Base-by-base conservation (phyloP, 2,329 filamentous ascomycete genomes). In the Neocatenulostroma microsporum region DNA sequence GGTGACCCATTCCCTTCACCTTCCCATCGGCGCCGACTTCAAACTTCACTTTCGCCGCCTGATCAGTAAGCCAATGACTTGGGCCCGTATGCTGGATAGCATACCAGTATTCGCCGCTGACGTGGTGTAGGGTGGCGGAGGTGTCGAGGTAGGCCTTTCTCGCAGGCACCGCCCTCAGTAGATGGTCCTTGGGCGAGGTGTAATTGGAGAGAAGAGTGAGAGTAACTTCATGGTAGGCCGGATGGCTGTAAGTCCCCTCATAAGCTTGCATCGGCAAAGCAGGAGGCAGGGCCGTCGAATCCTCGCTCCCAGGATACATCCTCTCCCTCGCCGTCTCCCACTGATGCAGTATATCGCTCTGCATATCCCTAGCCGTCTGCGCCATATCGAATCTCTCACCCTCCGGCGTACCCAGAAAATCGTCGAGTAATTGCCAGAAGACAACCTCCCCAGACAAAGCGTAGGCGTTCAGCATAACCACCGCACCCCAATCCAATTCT, bases 401-500 rank as follows among this genome's bases (percentile, higher is more conserved):
- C 21, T 23, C 31, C 20, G 31, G 19, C n/a, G 21, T 24, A 3
- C 14, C 10, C 3, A 34, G 31, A 24, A 34, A 34, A 21, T 34
- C 31, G 20, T 34, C 31, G 3, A 34, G 11, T 9, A 34, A 11
- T 13, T 6, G 3, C 31, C 31, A 34, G 19, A 34, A 8, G 23
- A 24, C n/a, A n/a, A n/a, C n/a, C n/a, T n/a, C n/a, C n/a, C n/a
- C n/a, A n/a, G n/a, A n/a, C n/a, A n/a, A n/a, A n/a, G n/a, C n/a
- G n/a, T n/a, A n/a, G 17, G 34, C 18, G 23, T 53, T 55, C 35
- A 50, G 47, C 38, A 52, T 46, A 7, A 45, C 34, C 3, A 67
- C 60, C 9, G 70, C 49, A 3, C 64, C 67, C 41, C 60, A 72
- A 11, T 39, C 34, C 14, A 20, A 33, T 3, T 42, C 38, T 1